Percentiles rank a stretch among this genome's conserved stretches.
These are phyloP conservation scores for Mycosphaerella arachidis DNA, from an alignment of 2,329 filamentous ascomycete genomes.

Conservation along the genomic window DNA sequence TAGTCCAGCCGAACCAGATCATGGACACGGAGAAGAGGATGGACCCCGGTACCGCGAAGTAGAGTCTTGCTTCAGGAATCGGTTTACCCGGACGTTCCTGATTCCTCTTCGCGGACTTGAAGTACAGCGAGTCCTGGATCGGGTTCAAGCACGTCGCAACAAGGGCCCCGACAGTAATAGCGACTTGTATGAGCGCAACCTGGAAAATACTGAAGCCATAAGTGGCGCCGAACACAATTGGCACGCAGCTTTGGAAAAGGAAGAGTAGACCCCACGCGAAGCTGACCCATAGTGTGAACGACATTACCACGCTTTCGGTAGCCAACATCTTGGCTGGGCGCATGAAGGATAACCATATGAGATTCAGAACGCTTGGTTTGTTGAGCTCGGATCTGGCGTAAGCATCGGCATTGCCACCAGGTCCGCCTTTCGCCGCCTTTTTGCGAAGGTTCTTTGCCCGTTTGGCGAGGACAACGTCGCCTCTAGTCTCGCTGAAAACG, in stretches of 20 bases:
- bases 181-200: slow-evolving; percentile 39
- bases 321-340: slow-evolving; percentile 27
- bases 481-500: slow-evolving; percentile 37
- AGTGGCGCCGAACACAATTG: slow-evolving; percentile 34
- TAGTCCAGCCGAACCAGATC: slow-evolving; percentile 50
- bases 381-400: slow-evolving; percentile 25
- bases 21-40: slow-evolving; percentile 42
- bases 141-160: slow-evolving; percentile 37
- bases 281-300: slow-evolving; percentile 41
- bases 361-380: slow-evolving; percentile 15
- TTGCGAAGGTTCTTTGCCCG: slow-evolving; percentile 20
- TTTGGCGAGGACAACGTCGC: slow-evolving; percentile 37
- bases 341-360: slow-evolving; percentile 27
- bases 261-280: slow-evolving; percentile 41
- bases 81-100: slow-evolving; percentile 25
- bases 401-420: slow-evolving; percentile 16
- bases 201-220: slow-evolving; percentile 37
- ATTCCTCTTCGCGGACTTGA: slow-evolving; percentile 31
- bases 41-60: slow-evolving; percentile 39
- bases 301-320: slow-evolving; percentile 27
- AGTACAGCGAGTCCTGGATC: slow-evolving; percentile 37
- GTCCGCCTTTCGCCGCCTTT: neutral
- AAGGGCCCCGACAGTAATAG: slow-evolving; percentile 39
- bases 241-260: slow-evolving; percentile 43
- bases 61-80: slow-evolving; percentile 41